Evolutionary conservation across 352 stramenopile species (phyloP).

Genomic region (Pythium rhizo-oryzae): DNA sequence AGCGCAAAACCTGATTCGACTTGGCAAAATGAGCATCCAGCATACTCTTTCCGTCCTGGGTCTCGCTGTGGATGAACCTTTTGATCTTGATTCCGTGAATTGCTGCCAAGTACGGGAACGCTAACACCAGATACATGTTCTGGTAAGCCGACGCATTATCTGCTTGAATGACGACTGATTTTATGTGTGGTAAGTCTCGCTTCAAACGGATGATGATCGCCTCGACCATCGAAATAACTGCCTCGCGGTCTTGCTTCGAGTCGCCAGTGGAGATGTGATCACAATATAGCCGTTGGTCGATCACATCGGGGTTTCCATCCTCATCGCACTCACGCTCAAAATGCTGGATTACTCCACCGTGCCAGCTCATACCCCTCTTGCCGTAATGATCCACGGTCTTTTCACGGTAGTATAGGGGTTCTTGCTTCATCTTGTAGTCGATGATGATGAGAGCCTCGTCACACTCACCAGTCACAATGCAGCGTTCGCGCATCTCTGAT

Average conservation of each 20-base stretch:
- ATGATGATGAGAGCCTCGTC: slow-evolving; percentile 32
- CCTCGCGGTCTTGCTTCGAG: slow-evolving; percentile 31
- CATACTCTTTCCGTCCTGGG: slow-evolving; percentile 1
- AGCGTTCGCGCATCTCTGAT: slow-evolving; percentile 3
- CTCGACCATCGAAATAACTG: slow-evolving; percentile 32
- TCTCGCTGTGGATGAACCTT: slow-evolving; percentile 31
- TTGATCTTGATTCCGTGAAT: slow-evolving; percentile 21
- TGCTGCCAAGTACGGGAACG: slow-evolving; percentile 17
- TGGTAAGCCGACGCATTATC: slow-evolving; percentile 42
- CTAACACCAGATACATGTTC: slow-evolving; percentile 24
- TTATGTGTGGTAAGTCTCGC: slow-evolving; percentile 25
- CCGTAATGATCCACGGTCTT: slow-evolving; percentile 38
- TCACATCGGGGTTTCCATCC: slow-evolving; percentile 1
- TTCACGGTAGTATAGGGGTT: slow-evolving; percentile 34
- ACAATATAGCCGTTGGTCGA: slow-evolving; percentile 27
- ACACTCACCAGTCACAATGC: neutral
- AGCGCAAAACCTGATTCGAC: neutral
- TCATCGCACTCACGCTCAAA: slow-evolving; percentile 10
- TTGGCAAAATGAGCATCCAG: neutral
- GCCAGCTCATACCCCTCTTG: slow-evolving; percentile 38
- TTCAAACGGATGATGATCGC: slow-evolving; percentile 29
- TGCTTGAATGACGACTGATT: slow-evolving; percentile 26
- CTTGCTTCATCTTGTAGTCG: slow-evolving; percentile 48
- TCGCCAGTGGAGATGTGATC: slow-evolving; percentile 31
- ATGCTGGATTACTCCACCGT: slow-evolving; percentile 31